phyloP scores from a whole-genome alignment of 78 protist genomes.

The Corallochytrium limacisporum region DNA sequence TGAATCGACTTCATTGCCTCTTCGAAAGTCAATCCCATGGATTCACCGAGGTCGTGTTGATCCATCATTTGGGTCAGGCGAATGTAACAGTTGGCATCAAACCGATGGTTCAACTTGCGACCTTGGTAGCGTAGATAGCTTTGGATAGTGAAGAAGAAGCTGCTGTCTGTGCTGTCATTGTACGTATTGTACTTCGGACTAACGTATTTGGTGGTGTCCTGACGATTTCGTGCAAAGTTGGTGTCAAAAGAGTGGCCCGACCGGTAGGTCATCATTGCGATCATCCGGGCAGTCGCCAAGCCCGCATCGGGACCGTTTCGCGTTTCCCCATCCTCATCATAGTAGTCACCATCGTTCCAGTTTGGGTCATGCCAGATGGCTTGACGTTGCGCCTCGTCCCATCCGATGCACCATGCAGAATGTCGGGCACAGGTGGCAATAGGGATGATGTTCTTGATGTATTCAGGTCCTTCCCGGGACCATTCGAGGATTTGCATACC shows the following conservation, averaged over 20 bases:
- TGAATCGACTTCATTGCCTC: neutral
- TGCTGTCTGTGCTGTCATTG: neutral
- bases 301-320: neutral
- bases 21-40: neutral
- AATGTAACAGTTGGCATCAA: conserved; percentile 19
- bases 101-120: conserved; percentile 1
- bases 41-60: conserved; percentile 3
- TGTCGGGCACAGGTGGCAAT: conserved; percentile 6
- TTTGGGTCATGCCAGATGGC: neutral
- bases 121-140: conserved; percentile 7
- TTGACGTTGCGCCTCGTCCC: neutral
- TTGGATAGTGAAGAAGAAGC: neutral
- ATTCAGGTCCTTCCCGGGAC: neutral
- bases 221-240: neutral
- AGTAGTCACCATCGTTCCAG: neutral
- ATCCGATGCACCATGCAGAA: conserved; percentile 12
- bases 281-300: conserved; percentile 2
- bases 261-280: conserved; percentile 19
- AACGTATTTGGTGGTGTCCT: neutral
- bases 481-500: conserved; percentile 18
- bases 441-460: neutral
- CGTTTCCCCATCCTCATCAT: neutral
- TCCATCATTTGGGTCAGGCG: conserved; percentile 6
- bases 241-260: neutral
- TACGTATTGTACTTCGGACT: too few relatives aligned